Conservation (phyloP, 345 rosid species). For the Acer negundo region DNA sequence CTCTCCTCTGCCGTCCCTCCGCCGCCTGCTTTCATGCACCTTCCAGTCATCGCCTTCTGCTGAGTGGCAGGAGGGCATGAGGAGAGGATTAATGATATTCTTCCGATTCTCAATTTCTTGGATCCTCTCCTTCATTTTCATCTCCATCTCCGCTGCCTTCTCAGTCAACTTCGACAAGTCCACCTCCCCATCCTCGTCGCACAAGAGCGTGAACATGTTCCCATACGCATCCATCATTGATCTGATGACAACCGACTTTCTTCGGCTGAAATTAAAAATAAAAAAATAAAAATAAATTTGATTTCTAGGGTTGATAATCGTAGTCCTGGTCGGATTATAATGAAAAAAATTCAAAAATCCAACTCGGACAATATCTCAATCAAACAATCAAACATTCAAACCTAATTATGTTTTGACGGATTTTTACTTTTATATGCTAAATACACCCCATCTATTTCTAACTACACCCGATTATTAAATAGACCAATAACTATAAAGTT, state of each 20-base stretch:
- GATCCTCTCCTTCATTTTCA: not conserved
- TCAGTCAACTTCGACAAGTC: not conserved
- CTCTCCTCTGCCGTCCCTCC: not conserved
- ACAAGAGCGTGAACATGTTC: not conserved
- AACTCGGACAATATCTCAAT: too few species aligned
- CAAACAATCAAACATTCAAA: too few species aligned
- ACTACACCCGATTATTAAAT: too few species aligned
- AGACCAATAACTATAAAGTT: too few species aligned
- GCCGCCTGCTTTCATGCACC: not conserved
- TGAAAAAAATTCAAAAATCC: too few species aligned
- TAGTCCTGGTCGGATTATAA: too few species aligned
- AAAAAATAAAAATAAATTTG: too few species aligned
- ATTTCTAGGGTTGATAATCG: too few species aligned
- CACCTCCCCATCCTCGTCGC: not conserved
- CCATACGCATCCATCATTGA: not conserved
- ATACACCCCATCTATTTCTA: too few species aligned
- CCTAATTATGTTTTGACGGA: too few species aligned
- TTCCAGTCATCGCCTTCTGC: not conserved
- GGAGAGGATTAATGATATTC: not conserved
- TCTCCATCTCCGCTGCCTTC: not conserved
- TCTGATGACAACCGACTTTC: not conserved
- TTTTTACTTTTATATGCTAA: too few species aligned
- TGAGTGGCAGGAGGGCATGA: not conserved
- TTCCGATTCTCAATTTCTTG: too few species aligned
- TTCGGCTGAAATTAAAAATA: not conserved